A percentile compares a stretch with the other conserved stretches of the same genome.
Conservation (phyloP, 2,329 filamentous ascomycete genomes). For the Didymella pomorum region DNA sequence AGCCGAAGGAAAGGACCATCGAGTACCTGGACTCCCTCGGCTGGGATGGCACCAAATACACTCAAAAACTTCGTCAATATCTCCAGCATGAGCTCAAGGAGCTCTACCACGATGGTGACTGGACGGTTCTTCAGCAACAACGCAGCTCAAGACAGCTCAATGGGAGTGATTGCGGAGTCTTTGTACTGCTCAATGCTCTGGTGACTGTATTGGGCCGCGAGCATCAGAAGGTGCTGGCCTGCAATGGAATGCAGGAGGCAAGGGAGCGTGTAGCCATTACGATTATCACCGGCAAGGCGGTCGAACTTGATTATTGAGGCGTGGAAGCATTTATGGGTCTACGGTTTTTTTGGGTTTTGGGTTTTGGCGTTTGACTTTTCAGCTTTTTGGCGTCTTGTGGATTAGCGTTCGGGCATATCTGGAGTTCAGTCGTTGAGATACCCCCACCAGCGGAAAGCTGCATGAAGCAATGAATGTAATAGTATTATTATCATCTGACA, state of each 20-base stretch:
- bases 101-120: conserved; percentile 65
- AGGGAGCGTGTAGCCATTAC: conserved; percentile 70
- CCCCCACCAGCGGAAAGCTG: conserved; percentile 9
- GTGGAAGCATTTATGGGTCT: background rate
- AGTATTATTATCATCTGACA: background rate
- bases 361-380: no score
- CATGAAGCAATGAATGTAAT: conserved; percentile 3
- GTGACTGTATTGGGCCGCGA: conserved; percentile 58
- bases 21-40: conserved; percentile 75
- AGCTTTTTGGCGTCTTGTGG: conserved; percentile 1
- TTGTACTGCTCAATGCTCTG: conserved; percentile 76
- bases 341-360: background rate
- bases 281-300: conserved; percentile 63
- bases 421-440: conserved; percentile 17
- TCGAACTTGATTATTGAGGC: conserved; percentile 36
- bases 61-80: conserved; percentile 57
- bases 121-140: conserved; percentile 62
- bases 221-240: conserved; percentile 54
- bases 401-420: conserved; percentile 6
- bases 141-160: conserved; percentile 67
- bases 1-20: conserved; percentile 66
- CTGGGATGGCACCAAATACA: conserved; percentile 47
- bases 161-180: conserved; percentile 78
- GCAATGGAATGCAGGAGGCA: conserved; percentile 66
- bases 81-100: conserved; percentile 66